Base-by-base conservation (phyloP, 83 land plant species). In the Picea mariana region DNA sequence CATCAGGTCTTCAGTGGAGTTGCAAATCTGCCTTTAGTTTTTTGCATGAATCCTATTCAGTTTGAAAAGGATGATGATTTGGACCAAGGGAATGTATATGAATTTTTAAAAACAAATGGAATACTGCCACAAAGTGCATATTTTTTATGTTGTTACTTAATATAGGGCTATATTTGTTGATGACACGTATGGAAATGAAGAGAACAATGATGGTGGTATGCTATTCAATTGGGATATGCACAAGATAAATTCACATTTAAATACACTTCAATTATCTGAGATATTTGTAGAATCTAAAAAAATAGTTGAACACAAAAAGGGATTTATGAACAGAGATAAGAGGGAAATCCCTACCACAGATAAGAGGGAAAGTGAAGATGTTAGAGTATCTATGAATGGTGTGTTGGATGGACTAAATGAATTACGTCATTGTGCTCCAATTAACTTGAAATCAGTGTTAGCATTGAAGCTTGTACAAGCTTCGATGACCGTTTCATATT, bases 181-280 rank as follows among this genome's bases (percentile, higher is more conserved):
- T 87, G 99, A 97, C 79, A 95, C 94, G 60, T 95, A 98, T 67
- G 98, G 98, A 49, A 97, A 87, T 85, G 99, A 97, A 80, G 99
- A 93, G 81, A 95, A 93, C 79, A 90, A 87, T 87, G 99, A 97
- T 87, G 96, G 98, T 44, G 99, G 96, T 6, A 96, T 97, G 80
- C 95, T 97, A 62, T 97, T 93, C 83, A 95, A 96, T 81, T 97
- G 99, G 99, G 93, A 98, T 67, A 95, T 97, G 98, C 97, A 95
- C 82, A 93, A 93, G 79, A 92, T 97, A 66, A 88, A 92, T 16
- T 89, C 88, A 81, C 93, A 92, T 68, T 87, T 95, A 62, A 86
- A 82, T 64, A 88, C 89, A 38, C 92, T 95, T n/a, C 90, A n/a
- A n/a, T n/a, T n/a, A n/a, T n/a, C n/a, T n/a, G n/a, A n/a, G n/a